Base-by-base conservation (phyloP, 2,329 filamentous ascomycete genomes). In the Colletotrichum nymphaeae region DNA sequence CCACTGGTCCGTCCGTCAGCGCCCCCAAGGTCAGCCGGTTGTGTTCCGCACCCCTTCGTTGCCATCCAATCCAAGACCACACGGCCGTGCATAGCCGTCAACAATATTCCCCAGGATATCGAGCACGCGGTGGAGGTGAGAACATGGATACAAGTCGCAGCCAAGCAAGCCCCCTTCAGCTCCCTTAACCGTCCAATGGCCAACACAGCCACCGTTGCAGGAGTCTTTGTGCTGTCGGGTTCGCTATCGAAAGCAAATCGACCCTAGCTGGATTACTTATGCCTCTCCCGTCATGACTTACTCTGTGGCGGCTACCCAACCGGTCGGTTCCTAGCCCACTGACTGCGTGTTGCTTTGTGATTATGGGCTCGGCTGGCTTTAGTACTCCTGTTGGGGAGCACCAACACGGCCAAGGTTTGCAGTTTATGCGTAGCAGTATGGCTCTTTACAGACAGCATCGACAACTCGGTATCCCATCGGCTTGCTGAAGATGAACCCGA, bases 121-220 rank as follows among this genome's bases (percentile, higher is more conserved):
- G 42, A 19, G 42, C 42, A 49, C 42, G 8, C 42, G 19, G 49
- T 56, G 49, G 63, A 37, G 49, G 63, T 57, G 63, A 42, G 63
- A 65, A 65, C 63, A 24, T 16, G 30, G 24, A 55, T 11, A 49
- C 19, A 49, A n/a, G 42, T 9, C 16, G 19, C 42, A 22, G 42
- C 16, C 19, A 49, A n/a, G 42, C 19, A 49, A n/a, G 42, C 42
- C 42, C 19, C 26, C 24, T 19, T 35, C 35, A 14, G 22, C 19
- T 24, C 14, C 14, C 12, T 9, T 26, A 26, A 26, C 5, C 26
- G 35, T 24, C 37, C 55, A 55, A 37, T 59, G 42, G 42, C 46
- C 63, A 11, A 49, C 63, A 62, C 46, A 60, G 63, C 68, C 56
- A 60, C 42, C 63, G 22, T 22, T n/a, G 28, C 60, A 63, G 30